phyloP scores from a whole-genome alignment of 2,329 filamentous ascomycete genomes.

The Pseudogymnoascus pannorum region DNA sequence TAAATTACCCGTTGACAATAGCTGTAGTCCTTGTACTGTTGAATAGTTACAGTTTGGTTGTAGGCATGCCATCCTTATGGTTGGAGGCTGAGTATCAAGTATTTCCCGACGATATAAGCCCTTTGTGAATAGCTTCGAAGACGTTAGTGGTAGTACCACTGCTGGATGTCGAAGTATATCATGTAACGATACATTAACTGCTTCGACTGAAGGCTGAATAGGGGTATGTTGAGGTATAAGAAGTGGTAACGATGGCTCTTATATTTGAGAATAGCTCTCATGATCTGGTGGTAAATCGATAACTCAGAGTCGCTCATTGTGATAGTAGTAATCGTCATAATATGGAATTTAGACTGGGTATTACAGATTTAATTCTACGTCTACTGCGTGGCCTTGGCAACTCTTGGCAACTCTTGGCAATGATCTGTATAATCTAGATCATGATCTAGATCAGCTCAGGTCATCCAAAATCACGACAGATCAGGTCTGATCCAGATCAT shows the following conservation, averaged over 20 bases:
- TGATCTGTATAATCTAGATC: too few relatives aligned
- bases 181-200: not conserved
- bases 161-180: not conserved
- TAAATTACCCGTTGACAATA: not conserved
- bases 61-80: not conserved
- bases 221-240: not conserved
- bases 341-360: too few relatives aligned
- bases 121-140: not conserved
- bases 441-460: too few relatives aligned
- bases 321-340: not conserved
- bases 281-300: not conserved
- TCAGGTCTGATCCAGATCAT: too few relatives aligned
- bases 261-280: not conserved
- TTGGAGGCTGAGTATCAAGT: not conserved
- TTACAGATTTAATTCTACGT: too few relatives aligned
- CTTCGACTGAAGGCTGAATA: not conserved
- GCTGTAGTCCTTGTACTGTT: not conserved
- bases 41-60: not conserved
- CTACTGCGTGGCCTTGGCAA: too few relatives aligned
- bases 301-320: not conserved
- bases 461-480: too few relatives aligned
- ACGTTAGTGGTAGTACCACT: not conserved
- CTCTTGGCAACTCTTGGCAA: too few relatives aligned
- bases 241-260: not conserved
- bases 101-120: not conserved